Evolutionary conservation across 192 early-diverging fungal genomes (phyloP).

Genomic region (Podila epicladia): DNA sequence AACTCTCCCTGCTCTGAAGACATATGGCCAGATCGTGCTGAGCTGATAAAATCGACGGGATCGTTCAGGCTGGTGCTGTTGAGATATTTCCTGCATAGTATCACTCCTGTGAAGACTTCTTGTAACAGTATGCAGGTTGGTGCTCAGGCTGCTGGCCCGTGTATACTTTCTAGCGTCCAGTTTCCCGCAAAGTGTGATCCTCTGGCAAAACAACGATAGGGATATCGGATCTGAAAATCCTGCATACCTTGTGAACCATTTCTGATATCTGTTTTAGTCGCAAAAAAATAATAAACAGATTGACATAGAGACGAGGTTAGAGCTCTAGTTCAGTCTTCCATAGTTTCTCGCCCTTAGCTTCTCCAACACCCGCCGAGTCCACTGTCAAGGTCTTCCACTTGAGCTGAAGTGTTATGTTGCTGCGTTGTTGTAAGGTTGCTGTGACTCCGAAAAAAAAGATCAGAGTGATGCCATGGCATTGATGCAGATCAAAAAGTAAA

Average conservation of each 20-base stretch:
- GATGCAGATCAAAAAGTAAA: background rate
- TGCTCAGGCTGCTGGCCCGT: too few species aligned
- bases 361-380: background rate
- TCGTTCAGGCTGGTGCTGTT: too few species aligned
- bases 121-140: too few species aligned
- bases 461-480: background rate
- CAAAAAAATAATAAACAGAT: background rate
- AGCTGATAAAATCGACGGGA: too few species aligned
- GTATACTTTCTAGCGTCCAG: too few species aligned
- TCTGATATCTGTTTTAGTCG: constrained; percentile 40
- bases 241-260: constrained; percentile 56
- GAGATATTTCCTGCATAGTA: too few species aligned
- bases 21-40: too few species aligned
- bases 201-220: background rate
- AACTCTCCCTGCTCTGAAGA: too few species aligned
- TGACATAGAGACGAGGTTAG: background rate
- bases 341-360: background rate
- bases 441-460: background rate
- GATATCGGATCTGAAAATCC: background rate
- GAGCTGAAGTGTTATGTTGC: background rate
- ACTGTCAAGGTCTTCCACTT: background rate
- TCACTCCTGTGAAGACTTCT: too few species aligned
- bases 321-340: background rate
- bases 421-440: too few species aligned
- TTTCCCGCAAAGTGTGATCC: background rate